phyloP scores from a whole-genome alignment of 2,329 filamentous ascomycete species.

The Diaporthe capsici region DNA sequence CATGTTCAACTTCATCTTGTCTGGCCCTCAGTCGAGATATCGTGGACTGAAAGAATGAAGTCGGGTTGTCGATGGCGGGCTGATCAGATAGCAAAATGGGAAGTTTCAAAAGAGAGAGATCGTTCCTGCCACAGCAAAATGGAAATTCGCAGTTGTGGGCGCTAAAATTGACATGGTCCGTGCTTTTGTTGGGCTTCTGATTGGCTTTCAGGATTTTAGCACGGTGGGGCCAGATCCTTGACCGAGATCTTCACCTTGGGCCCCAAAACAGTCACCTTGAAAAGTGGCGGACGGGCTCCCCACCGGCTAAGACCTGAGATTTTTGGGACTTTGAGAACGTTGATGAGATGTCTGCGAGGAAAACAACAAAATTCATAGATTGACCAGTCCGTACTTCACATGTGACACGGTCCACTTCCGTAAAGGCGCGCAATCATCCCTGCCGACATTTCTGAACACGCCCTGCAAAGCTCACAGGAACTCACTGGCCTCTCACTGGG shows the following conservation, averaged over 20 bases:
- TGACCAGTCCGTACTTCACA: background rate
- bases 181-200: background rate
- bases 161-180: slow-evolving; percentile 41
- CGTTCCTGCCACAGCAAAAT: slow-evolving; percentile 36
- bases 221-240: background rate
- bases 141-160: slow-evolving; percentile 41
- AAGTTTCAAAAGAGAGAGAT: slow-evolving; percentile 35
- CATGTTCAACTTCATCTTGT: slow-evolving; percentile 73
- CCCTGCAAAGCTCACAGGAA: background rate
- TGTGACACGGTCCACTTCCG: background rate
- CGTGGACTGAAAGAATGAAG: slow-evolving; percentile 47
- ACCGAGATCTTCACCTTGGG: slow-evolving; percentile 10
- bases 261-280: slow-evolving; percentile 16
- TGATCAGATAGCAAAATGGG: slow-evolving; percentile 32
- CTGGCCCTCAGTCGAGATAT: slow-evolving; percentile 54
- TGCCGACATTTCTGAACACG: background rate
- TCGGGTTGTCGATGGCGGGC: slow-evolving; percentile 45
- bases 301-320: slow-evolving; percentile 8
- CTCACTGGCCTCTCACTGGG: background rate
- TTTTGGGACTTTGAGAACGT: background rate
- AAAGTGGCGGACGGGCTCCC: background rate
- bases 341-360: background rate
- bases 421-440: background rate
- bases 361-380: background rate
- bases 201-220: background rate